These are phyloP conservation scores for Aspergillus sp. DNA, from an alignment of 2,329 filamentous ascomycete genomes.

Conservation along the genomic window DNA sequence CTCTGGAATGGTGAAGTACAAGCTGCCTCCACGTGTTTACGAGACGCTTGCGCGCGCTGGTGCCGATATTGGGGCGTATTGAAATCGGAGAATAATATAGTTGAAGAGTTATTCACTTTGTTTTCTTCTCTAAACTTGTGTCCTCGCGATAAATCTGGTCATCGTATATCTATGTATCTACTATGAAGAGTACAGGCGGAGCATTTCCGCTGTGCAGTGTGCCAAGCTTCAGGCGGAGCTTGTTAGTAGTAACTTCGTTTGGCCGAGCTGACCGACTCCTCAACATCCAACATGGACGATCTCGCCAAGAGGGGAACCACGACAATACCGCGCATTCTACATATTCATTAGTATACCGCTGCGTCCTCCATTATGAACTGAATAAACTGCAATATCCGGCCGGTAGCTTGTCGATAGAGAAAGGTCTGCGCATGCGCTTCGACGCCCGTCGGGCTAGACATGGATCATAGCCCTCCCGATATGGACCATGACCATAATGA, in stretches of 20 bases:
- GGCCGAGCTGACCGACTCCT: neutral
- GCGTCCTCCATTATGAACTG: constrained; percentile 11
- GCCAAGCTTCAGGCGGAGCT: neutral
- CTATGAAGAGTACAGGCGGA: neutral
- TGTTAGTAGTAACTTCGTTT: neutral
- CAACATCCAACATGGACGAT: neutral
- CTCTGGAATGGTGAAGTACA: constrained; percentile 87
- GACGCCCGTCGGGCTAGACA: constrained; percentile 5
- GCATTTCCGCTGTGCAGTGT: neutral
- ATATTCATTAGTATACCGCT: neutral
- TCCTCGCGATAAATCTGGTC: no score
- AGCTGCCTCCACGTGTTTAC: constrained; percentile 81
- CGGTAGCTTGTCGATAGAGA: neutral
- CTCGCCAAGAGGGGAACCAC: neutral
- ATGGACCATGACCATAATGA: constrained; percentile 31
- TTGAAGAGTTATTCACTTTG: no score
- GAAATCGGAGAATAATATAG: neutral
- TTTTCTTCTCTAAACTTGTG: no score
- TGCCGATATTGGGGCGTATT: constrained; percentile 57
- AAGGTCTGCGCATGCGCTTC: constrained; percentile 9
- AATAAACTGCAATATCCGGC: neutral
- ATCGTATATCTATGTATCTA: no score
- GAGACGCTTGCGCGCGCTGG: constrained; percentile 83
- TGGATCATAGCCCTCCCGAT: constrained; percentile 15
- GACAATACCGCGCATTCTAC: neutral